These are phyloP conservation scores for Sphaerostilbella broomeana DNA, from an alignment of 2,329 filamentous ascomycete genomes.

Conservation along the genomic window DNA sequence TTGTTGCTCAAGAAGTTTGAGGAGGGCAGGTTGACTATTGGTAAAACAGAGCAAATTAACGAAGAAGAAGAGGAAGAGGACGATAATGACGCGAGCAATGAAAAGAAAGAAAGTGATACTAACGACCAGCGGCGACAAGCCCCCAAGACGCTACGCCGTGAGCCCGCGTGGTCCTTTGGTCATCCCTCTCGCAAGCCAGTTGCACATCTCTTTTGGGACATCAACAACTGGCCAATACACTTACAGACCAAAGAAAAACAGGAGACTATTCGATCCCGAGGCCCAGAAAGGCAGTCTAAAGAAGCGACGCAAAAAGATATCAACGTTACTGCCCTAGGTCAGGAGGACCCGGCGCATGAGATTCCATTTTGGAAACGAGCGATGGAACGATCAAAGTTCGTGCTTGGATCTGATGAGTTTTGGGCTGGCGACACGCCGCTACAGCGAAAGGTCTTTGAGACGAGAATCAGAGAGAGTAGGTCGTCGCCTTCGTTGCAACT, in stretches of 20 bases:
- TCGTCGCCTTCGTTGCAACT: not conserved
- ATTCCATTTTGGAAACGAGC: conserved; percentile 7
- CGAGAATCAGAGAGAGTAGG: conserved; percentile 8
- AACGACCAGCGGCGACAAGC: not conserved
- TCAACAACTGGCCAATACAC: conserved; percentile 43
- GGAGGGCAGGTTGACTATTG: not conserved
- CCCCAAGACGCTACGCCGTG: conserved; percentile 18
- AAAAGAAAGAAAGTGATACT: not conserved
- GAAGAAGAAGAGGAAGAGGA: conserved; percentile 10
- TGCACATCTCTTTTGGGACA: conserved; percentile 33
- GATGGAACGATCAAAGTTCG: conserved; percentile 15
- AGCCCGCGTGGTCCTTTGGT: conserved; percentile 28
- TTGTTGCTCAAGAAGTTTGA: not conserved
- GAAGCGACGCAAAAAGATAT: too few relatives aligned
- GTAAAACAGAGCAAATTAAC: not conserved
- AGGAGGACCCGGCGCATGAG: not conserved
- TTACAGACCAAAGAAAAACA: conserved; percentile 29
- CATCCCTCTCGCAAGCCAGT: conserved; percentile 18
- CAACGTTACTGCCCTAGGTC: not conserved
- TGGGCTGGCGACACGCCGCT: conserved; percentile 26
- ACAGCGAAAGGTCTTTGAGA: conserved; percentile 23
- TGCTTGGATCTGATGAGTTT: conserved; percentile 20
- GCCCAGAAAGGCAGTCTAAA: conserved; percentile 2
- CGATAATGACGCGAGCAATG: not conserved
- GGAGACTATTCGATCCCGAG: conserved; percentile 20